Base-by-base conservation (phyloP, 106 monocot genomes). In the Alisma plantagoaquatica region DNA sequence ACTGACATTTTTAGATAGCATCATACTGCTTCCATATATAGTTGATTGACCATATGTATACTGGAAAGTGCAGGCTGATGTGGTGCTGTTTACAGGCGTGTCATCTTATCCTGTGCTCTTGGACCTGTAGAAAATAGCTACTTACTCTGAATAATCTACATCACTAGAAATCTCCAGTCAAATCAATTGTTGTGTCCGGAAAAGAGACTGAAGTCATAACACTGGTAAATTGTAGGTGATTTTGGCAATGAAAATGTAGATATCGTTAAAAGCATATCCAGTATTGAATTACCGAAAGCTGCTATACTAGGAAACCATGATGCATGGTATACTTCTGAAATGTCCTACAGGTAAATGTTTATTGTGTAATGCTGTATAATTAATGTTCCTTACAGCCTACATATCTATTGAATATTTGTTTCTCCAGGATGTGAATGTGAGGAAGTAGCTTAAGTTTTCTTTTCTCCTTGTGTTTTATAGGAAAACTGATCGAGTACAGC, bases 171-270 rank as follows among this genome's bases (percentile, higher is more conserved):
- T n/a, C n/a, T n/a, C n/a, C n/a, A n/a, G n/a, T n/a, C n/a, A n/a
- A n/a, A n/a, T n/a, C n/a, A n/a, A n/a, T n/a, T n/a, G n/a, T n/a
- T n/a, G n/a, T n/a, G n/a, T n/a, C n/a, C n/a, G n/a, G n/a, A n/a
- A n/a, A n/a, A n/a, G n/a, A n/a, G n/a, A n/a, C n/a, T n/a, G n/a
- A n/a, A n/a, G n/a, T n/a, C n/a, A n/a, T n/a, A n/a, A n/a, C n/a
- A n/a, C n/a, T n/a, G n/a, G n/a, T 50, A n/a, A 30, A 29, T 45
- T 75, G 50, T 66, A 94, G 84, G 94, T 68, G 94, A 96, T 68
- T 96, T 75, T 73, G 94, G 94, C 24, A 76, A 96, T 72, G 94
- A 96, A 65, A 84, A 96, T 78, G 78, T 96, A 53, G 73, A 84
- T 57, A 49, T 96, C 57, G 94, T 96, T 48, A 70, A 62, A 78